Base-by-base conservation (phyloP, 495 filamentous ascomycete genomes). In the Lindgomyces ingoldianus region DNA sequence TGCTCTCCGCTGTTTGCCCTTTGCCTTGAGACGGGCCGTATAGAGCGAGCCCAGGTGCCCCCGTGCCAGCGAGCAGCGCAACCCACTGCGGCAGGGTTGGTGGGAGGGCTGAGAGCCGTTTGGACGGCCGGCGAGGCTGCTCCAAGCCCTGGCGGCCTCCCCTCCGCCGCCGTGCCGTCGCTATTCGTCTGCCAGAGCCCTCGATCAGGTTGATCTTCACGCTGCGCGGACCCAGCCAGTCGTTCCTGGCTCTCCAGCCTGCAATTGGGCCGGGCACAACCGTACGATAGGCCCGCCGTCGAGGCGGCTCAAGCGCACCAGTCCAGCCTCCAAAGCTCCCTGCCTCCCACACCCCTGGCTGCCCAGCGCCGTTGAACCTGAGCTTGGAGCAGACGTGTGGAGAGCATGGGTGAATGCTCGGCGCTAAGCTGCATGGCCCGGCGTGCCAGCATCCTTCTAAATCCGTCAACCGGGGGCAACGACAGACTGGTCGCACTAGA, bases 401-500 rank as follows among this genome's bases (percentile, higher is more conserved):
- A 29, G 18, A 45, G 39, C 58, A 57, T 12, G 63, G 58, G 58
- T 41, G 51, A 41, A 42, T 48, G 52, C 58, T 66, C 58, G 55
- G 63, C 63, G 62, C 58, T 69, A 69, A 64, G 54, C 39, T 64
- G 60, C 66, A 64, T 61, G 55, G 66, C 66, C 56, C 41, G 56
- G 25, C 47, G 30, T 41, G 51, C 53, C 29, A 51, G 33, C 48
- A 63, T 60, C 45, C 58, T 50, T 66, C 60, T 30, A 54, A 69
- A 63, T 63, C 63, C 63, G 63, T 46, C 39, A 49, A 59, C 62
- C 67, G 57, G 61, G 67, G 67, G 67, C 42, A 46, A 22, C 53
- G 62, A 70, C 65, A 70, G 62, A 70, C 56, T 55, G 48, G 64
- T 56, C 57, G 51, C 64, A 67, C 64, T 67, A 67, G 46, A 51